A percentile compares a stretch with the other conserved stretches of the same genome.
phyloP scores from a whole-genome alignment of 306 rosid genomes.

The Comarum palustre region DNA sequence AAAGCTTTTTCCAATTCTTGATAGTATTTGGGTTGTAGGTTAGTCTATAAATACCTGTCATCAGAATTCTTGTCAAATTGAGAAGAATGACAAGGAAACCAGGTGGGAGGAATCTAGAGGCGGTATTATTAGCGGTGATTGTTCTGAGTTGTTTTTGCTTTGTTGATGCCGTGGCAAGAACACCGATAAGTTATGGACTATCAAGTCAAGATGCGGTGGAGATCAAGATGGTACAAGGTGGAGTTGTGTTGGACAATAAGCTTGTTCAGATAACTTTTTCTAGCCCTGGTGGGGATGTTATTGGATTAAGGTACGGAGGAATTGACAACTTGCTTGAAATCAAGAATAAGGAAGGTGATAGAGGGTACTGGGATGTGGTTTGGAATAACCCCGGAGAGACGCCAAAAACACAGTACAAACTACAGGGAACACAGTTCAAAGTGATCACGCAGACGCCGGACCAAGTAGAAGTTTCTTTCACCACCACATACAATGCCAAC shows the following conservation, averaged over 20 bases:
- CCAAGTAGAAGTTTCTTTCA: constrained; percentile 66
- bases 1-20: no score
- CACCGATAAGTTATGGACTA: not conserved
- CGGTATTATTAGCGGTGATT: not conserved
- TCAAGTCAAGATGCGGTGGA: not conserved
- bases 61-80: no score
- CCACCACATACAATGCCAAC: constrained; percentile 40
- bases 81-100: not conserved
- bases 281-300: constrained; percentile 51
- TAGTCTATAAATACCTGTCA: not conserved
- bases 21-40: not conserved
- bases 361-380: constrained; percentile 77
- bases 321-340: constrained; percentile 44
- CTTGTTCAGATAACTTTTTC: constrained; percentile 46
- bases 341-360: constrained; percentile 19
- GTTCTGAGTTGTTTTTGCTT: not conserved
- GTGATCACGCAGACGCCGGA: constrained; percentile 24
- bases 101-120: not conserved
- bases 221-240: not conserved
- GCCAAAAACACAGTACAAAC: constrained; percentile 30
- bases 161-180: not conserved
- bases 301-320: constrained; percentile 48
- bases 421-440: constrained; percentile 31
- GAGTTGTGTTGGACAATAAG: constrained; percentile 53
- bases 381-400: constrained; percentile 43